These are phyloP conservation scores for Choanephora cucurbitarum DNA, from an alignment of 371 early-diverging fungal genomes.

Conservation along the genomic window DNA sequence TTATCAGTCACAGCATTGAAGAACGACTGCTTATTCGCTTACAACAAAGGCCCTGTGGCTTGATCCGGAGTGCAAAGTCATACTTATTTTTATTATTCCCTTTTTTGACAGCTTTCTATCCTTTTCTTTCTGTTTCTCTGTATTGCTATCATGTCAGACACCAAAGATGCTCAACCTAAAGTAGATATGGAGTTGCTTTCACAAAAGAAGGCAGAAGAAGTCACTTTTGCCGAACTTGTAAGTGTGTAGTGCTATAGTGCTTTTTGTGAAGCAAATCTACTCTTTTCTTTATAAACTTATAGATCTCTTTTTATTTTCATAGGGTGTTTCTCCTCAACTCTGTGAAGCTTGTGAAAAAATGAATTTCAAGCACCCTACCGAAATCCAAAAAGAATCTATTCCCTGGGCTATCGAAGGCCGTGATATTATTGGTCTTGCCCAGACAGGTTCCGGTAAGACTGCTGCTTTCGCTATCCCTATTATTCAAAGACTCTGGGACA, in stretches of 20 bases:
- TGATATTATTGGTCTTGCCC: slow-evolving; percentile 96
- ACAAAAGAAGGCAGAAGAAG: slow-evolving; percentile 27
- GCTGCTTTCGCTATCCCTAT: slow-evolving; percentile 97
- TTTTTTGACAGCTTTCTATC: slow-evolving; percentile 1
- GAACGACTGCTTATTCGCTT: slow-evolving; percentile 8
- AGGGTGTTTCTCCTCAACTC: slow-evolving; percentile 85
- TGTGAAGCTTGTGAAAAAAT: slow-evolving; percentile 88
- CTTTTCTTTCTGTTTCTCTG: background rate
- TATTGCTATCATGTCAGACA: slow-evolving; percentile 1
- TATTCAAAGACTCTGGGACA: slow-evolving; percentile 87
- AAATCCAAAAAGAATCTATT: slow-evolving; percentile 90
- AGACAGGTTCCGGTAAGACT: too few relatives aligned
- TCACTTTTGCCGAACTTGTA: slow-evolving; percentile 35
- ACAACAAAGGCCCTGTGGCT: background rate
- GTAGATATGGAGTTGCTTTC: slow-evolving; percentile 29
- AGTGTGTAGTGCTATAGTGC: too few relatives aligned
- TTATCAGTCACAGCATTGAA: too few relatives aligned
- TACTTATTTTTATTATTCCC: too few relatives aligned
- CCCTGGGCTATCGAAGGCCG: slow-evolving; percentile 88
- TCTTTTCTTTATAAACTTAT: background rate
- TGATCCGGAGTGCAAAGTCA: too few relatives aligned
- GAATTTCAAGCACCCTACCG: slow-evolving; percentile 90
- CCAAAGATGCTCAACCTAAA: slow-evolving; percentile 15
- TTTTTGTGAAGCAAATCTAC: too few relatives aligned
- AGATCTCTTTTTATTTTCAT: slow-evolving; percentile 1